Conservation (phyloP, 345 rosid genomes). For the Populus deltoides region DNA sequence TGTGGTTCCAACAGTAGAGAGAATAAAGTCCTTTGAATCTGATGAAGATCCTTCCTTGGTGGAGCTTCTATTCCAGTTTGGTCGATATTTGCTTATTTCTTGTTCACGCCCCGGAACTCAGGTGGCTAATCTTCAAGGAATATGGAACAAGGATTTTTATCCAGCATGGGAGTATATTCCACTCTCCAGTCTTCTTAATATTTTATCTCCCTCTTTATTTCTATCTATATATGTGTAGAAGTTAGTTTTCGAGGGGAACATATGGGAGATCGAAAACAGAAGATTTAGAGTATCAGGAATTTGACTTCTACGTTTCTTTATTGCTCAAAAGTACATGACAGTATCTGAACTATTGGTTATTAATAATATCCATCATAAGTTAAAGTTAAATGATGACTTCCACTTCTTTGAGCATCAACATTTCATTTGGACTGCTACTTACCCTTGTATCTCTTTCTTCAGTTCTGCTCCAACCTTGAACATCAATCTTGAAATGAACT, state of each 20-base stretch:
- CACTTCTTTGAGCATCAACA: neutral
- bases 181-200: neutral
- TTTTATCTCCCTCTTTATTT: slow-evolving; percentile 3
- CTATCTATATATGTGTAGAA: neutral
- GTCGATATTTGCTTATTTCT: slow-evolving; percentile 83
- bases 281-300: neutral
- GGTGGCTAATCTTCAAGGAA: slow-evolving; percentile 88
- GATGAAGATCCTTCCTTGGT: slow-evolving; percentile 86
- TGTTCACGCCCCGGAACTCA: slow-evolving; percentile 89
- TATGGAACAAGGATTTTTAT: slow-evolving; percentile 80
- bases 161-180: slow-evolving; percentile 83
- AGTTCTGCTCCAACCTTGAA: slow-evolving; percentile 91
- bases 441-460: slow-evolving; percentile 19
- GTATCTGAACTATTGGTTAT: neutral
- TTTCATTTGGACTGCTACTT: slow-evolving; percentile 4
- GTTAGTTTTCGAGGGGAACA: neutral
- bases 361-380: no score
- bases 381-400: neutral
- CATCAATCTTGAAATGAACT: slow-evolving; percentile 97
- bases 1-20: slow-evolving; percentile 55
- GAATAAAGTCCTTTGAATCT: slow-evolving; percentile 64
- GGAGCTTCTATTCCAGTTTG: slow-evolving; percentile 81
- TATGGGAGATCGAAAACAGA: neutral
- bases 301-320: neutral
- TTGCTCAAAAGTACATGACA: neutral